Conservation (phyloP, 192 early-diverging fungal genomes). For the Gryganskiella cystojenkinii region DNA sequence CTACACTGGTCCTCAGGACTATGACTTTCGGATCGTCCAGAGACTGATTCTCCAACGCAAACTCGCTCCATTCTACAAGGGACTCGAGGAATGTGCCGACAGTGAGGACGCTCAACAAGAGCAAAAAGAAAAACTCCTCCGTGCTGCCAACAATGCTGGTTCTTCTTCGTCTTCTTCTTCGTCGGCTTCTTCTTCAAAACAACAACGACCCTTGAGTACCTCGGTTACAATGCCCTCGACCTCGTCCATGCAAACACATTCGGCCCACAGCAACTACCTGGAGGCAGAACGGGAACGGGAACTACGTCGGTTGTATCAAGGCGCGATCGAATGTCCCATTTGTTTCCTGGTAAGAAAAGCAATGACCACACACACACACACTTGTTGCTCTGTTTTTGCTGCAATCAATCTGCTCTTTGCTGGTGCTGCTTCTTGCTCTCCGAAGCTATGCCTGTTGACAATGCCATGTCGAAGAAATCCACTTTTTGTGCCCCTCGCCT, state of each 20-base stretch:
- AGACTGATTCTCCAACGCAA: conserved; percentile 78
- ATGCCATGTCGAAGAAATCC: no score
- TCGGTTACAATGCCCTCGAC: not conserved
- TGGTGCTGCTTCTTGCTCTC: no score
- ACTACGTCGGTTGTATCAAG: conserved; percentile 62
- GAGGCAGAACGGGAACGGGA: conserved; percentile 26
- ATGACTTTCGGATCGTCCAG: conserved; percentile 76
- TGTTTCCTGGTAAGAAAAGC: conserved; percentile 83
- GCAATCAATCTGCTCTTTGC: no score
- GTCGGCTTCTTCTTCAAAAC: not conserved
- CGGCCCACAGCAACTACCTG: conserved; percentile 22
- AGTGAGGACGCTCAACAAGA: conserved; percentile 49
- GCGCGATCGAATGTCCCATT: conserved; percentile 92
- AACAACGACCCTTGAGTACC: not conserved
- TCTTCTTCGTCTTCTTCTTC: conserved; percentile 11
- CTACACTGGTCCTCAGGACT: conserved; percentile 81
- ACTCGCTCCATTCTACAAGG: conserved; percentile 90
- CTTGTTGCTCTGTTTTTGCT: no score
- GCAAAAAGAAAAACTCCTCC: conserved; percentile 37
- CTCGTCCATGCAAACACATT: conserved; percentile 22
- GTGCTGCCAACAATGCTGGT: conserved; percentile 24
- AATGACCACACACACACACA: no score
- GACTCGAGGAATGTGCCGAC: conserved; percentile 73
- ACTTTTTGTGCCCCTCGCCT: no score
- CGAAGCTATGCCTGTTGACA: no score